Evolutionary conservation across 768 basidiomycete genomes (phyloP).

Genomic region (Fomitopsis serialis): DNA sequence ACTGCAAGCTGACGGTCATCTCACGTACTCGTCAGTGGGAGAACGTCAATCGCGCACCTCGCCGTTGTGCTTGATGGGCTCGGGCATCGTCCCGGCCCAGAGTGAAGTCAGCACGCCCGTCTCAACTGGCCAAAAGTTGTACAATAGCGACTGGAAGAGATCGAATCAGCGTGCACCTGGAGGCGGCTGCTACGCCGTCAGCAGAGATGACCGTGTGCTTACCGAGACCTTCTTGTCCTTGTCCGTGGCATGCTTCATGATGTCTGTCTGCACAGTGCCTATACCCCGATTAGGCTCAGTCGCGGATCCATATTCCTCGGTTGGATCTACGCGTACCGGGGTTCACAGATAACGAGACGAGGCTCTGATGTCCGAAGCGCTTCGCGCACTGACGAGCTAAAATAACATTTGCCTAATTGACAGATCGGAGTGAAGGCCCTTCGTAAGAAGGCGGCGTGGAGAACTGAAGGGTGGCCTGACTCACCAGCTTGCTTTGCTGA

Average conservation of each 20-base stretch:
- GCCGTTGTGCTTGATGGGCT: conserved; percentile 33
- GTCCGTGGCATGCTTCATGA: not conserved
- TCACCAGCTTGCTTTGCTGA: conserved; percentile 42
- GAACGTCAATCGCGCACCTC: conserved; percentile 21
- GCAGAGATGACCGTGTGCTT: not conserved
- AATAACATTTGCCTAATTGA: conserved; percentile 39
- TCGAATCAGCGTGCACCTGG: not conserved
- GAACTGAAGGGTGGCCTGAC: conserved; percentile 33
- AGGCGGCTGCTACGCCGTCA: too few relatives aligned
- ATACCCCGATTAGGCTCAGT: not conserved
- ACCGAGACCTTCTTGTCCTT: conserved; percentile 37
- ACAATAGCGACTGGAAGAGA: not conserved
- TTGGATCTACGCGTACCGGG: conserved; percentile 31
- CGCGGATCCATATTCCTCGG: conserved; percentile 28
- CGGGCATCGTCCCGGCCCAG: conserved; percentile 30
- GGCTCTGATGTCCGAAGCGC: conserved; percentile 37
- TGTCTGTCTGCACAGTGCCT: not conserved
- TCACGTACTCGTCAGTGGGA: too few relatives aligned
- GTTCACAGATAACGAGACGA: conserved; percentile 41
- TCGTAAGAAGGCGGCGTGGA: conserved; percentile 39
- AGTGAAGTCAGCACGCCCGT: conserved; percentile 23
- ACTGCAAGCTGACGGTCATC: conserved; percentile 4
- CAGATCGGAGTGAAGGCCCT: conserved; percentile 22
- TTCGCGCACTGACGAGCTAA: conserved; percentile 41
- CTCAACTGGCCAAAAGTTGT: not conserved